Evolutionary conservation across 192 early-diverging fungal genomes (phyloP), one percentile per base, ranked within the genome.

Genomic region (Rhizophagus sp.): DNA sequence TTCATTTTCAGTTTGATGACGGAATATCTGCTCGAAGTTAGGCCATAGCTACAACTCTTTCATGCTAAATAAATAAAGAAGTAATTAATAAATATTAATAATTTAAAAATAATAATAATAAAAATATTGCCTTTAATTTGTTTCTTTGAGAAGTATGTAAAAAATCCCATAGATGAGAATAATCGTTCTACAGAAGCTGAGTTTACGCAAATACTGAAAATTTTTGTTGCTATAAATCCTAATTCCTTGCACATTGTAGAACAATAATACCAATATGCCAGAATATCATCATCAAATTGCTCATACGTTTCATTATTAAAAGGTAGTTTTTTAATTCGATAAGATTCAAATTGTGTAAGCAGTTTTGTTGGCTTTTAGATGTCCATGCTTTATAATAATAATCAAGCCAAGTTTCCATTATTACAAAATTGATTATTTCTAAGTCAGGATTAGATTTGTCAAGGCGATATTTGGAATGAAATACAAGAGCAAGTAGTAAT

Each of bases 151-250:
- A n/a, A n/a, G n/a, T n/a, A n/a, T n/a, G n/a, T n/a, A n/a, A n/a
- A n/a, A n/a, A n/a, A n/a, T n/a, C n/a, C n/a, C n/a, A n/a, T n/a
- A n/a, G n/a, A n/a, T n/a, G n/a, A n/a, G n/a, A n/a, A n/a, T n/a
- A n/a, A n/a, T n/a, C n/a, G n/a, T n/a, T n/a, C n/a, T n/a, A n/a
- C n/a, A n/a, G n/a, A n/a, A n/a, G n/a, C n/a, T n/a, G n/a, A 64
- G 67, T 78, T 78, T 13, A 78, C 47, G 68, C 64, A 78, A 30
- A 78, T 78, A 9, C 76, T 65, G 52, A 78, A 78, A n/a, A 78
- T 15, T n/a, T 24, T 5, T 49, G 2, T 12, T 25, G 76, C 76
- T 19, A 78, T 5, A 64, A 19, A 30, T n/a, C 65, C 76, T 52
- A 66, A 68, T 57, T 78, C 62, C 11, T 61, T 76, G n/a, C 36